Evolutionary conservation across 2,329 filamentous ascomycete species (phyloP), one percentile per base, ranked within the genome.

Genomic region (Diplocarpon rosae): DNA sequence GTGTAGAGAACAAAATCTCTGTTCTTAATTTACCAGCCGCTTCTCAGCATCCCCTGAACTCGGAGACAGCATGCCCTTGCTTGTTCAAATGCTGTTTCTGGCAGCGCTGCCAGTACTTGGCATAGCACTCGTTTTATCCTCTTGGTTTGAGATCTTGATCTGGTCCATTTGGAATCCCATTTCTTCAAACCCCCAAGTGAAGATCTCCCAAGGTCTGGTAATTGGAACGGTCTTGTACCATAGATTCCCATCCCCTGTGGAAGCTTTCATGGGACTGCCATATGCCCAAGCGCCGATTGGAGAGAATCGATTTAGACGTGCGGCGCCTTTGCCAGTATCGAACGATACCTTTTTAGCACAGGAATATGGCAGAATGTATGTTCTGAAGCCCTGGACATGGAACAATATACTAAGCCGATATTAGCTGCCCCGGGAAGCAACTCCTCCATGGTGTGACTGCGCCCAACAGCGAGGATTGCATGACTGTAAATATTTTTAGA

Each of bases 401-500:
- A n/a, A 16, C 17, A 29, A 17, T 12, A 14, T 48, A 14, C 32
- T 41, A 16, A 46, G 20, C 16, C 33, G 28, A 16, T 20, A n/a
- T 14, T 37, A 52, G 52, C 42, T 71, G 69, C 42, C 66, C 64
- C 2, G 52, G 52, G 30, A 61, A 43, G 57, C 56, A n/a, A 59
- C 61, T 43, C 34, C 49, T 42, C 39, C 50, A 7, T 52, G 59
- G 43, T 24, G 45, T 44, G 35, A 55, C 64, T 39, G 33, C 15
- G 7, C 30, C 36, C 12, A 47, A 34, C 16, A 50, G 48, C 35
- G 73, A 77, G 61, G 65, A 73, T 55, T 74, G 71, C 40, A 63
- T 77, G 33, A 70, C 67, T 42, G 56, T 67, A 8, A 75, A 76
- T 52, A 57, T 76, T 14, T 72, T 68, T 52, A 28, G 57, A 57